These are phyloP conservation scores for Citrus reticulata DNA, from an alignment of 345 rosid genomes.

Conservation along the genomic window DNA sequence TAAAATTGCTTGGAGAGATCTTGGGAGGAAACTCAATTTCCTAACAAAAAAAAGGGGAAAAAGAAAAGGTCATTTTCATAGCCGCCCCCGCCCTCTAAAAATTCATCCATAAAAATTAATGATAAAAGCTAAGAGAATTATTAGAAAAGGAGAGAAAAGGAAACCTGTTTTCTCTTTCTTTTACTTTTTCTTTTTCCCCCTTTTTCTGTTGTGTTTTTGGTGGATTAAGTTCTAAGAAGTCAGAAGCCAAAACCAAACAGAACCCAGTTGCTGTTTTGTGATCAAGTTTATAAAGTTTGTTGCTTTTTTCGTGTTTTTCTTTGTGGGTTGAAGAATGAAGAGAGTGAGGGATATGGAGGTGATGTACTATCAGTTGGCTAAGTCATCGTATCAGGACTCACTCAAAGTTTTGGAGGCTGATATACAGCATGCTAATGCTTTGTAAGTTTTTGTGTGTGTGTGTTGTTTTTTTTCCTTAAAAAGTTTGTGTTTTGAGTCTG, in stretches of 20 bases:
- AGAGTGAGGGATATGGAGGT: constrained; percentile 27
- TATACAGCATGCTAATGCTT: constrained; percentile 77
- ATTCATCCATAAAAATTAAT: neutral
- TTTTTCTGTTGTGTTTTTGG: constrained; percentile 10
- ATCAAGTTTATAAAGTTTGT: neutral
- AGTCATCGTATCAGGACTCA: constrained; percentile 69
- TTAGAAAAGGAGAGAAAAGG: neutral
- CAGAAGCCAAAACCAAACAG: neutral
- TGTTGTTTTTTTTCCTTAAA: constrained; percentile 9
- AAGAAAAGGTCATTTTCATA: neutral
- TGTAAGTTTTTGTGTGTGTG: constrained; percentile 40
- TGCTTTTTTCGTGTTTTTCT: neutral
- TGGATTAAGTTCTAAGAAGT: constrained; percentile 19
- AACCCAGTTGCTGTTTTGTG: constrained; percentile 6
- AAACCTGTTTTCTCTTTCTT: neutral
- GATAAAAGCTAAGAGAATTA: neutral
- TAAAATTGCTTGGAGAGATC: too few relatives aligned
- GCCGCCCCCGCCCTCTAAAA: constrained; percentile 12
- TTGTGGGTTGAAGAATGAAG: neutral
- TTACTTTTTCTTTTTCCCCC: neutral
- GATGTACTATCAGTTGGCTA: constrained; percentile 54
- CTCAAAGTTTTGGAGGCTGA: constrained; percentile 82
- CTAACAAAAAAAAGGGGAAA: neutral
- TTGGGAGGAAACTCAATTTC: too few relatives aligned
- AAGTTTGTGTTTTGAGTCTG: neutral